Evolutionary conservation across 257 asterid genomes (phyloP), one percentile per base, ranked within the genome.

Genomic region (Eucommia ulmoides): DNA sequence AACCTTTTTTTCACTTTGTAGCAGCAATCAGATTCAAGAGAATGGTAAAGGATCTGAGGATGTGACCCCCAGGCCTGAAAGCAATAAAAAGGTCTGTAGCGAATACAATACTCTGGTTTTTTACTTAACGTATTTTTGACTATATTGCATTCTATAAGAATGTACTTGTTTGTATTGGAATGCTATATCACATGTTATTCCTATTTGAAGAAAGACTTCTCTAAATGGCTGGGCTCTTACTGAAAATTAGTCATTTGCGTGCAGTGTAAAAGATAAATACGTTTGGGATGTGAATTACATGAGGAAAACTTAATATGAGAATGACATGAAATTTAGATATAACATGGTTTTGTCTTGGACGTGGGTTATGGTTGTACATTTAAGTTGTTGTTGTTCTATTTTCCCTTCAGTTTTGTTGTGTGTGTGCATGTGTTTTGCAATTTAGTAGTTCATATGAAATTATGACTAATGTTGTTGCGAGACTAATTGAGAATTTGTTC

Each of bases 21-120:
- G n/a, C 71, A 81, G 94, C 58, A 64, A 49, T 49, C 67, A 73
- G 55, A 64, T 54, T 55, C 69, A 67, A 50, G 73, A 80, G 68
- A 66, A 53, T 20, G 69, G 41, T 50, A 61, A 59, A 41, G 81
- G 56, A 54, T 52, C 54, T 22, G 67, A 50, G 38, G 79, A 61
- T 58, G 63, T 60, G 25, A 51, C 74, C 56, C 33, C 45, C 52
- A 57, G 53, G 41, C 63, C 74, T 25, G 62, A 46, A 49, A 72
- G 65, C 45, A 70, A 68, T 19, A 75, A 63, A 66, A 91, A 81
- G 84, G 92, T 82, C 42, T 45, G 60, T 41, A 20, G 20, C 33
- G 5, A n/a, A n/a, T n/a, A n/a, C n/a, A n/a, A n/a, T n/a, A n/a
- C n/a, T n/a, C n/a, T n/a, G n/a, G n/a, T n/a, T n/a, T n/a, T n/a